Conservation (phyloP, 768 basidiomycete genomes). For the Trametes meyenii region DNA sequence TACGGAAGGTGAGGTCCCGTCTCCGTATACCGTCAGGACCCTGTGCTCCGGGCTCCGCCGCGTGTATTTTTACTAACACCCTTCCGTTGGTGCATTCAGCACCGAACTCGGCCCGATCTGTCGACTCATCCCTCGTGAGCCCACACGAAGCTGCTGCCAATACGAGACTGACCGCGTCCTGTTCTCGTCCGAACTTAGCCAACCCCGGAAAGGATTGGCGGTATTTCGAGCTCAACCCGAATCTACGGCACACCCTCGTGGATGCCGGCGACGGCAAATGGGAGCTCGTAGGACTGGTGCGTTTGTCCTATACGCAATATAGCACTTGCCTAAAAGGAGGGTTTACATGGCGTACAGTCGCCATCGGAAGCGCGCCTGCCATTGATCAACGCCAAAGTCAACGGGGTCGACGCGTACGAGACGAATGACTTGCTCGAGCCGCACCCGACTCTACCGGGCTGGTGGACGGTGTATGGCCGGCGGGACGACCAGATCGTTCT, state of each 20-base stretch:
- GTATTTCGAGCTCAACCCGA: not conserved
- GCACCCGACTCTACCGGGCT: constrained; percentile 41
- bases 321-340: too few relatives aligned
- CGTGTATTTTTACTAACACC: not conserved
- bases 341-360: not conserved
- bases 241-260: not conserved
- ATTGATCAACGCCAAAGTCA: constrained; percentile 21
- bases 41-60: constrained; percentile 21
- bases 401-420: constrained; percentile 38
- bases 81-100: not conserved
- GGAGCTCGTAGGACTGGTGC: constrained; percentile 13
- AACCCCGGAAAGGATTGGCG: constrained; percentile 12
- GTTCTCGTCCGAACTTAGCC: not conserved
- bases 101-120: constrained; percentile 17
- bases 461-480: constrained; percentile 45
- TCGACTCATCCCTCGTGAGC: not conserved
- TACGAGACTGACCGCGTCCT: too few relatives aligned
- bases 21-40: too few relatives aligned
- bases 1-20: constrained; percentile 41
- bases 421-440: constrained; percentile 44
- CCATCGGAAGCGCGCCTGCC: constrained; percentile 10
- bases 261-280: not conserved
- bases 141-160: not conserved
- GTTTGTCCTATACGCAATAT: not conserved
- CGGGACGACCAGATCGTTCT: constrained; percentile 50